Base-by-base conservation (phyloP, 176 grass and related monocot genomes). In the Oryza meyeriana region DNA sequence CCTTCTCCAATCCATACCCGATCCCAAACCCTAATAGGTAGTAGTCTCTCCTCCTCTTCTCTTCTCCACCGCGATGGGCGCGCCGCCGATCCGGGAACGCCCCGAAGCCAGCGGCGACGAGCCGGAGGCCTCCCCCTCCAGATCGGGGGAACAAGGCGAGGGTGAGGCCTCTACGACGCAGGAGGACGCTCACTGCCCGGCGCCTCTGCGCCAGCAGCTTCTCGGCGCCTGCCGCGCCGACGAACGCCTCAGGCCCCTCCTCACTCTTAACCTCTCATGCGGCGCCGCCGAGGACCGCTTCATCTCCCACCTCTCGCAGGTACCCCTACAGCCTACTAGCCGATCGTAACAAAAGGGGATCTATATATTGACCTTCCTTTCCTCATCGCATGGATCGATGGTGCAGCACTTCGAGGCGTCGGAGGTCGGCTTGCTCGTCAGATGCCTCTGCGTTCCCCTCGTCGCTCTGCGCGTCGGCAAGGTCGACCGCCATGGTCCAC, bases 181-280 rank as follows among this genome's bases (percentile, higher is more conserved):
- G 3, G 22, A 41, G 1, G 75, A 34, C 31, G 85, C 52, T 10
- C 31, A 12, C 31, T 79, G 42, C 31, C 85, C 86, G 63, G 76
- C 27, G 26, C 84, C 79, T 27, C 88, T 97, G 24, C 87, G 91
- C 67, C 87, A 87, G 71, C 95, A 94, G 86, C 66, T 89, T 13
- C 31, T 91, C 40, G 95, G 95, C 18, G 95, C 92, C 18, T 98
- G 95, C 88, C 95, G 95, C 63, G 90, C 88, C n/a, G 92, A 94
- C 50, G 95, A 97, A 66, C 86, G 86, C 30, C 86, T 91, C 64
- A 77, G 80, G 31, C 91, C 91, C 30, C 78, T 92, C 38, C 83
- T 91, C 76, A 84, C 82, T 67, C 88, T 89, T 74, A 89, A 88
- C 69, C 78, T 91, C 63, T 91, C 90, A 10, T 84, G 87, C 72